phyloP scores from a whole-genome alignment of 177 flowering plant genomes.

The Vitis hybrid region DNA sequence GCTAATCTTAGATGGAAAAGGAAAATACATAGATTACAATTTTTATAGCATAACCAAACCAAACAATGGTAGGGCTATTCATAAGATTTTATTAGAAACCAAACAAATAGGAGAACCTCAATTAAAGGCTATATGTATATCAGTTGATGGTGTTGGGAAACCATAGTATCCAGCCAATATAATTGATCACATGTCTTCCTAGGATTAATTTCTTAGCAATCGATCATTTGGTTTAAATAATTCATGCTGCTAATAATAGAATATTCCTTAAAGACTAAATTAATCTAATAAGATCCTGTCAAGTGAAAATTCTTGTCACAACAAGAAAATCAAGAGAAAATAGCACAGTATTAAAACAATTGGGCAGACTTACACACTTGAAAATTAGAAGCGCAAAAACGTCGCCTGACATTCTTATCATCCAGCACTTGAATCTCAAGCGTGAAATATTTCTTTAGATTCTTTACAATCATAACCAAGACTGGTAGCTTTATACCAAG shows the following conservation, averaged over 20 bases:
- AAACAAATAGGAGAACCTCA: too few relatives aligned
- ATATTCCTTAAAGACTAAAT: not conserved
- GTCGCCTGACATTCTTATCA: conserved; percentile 97
- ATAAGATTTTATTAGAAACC: too few relatives aligned
- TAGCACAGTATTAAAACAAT: conserved; percentile 7
- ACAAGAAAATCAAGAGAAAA: not conserved
- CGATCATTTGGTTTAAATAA: not conserved
- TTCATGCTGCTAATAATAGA: not conserved
- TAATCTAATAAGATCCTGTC: not conserved
- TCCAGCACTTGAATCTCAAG: conserved; percentile 98
- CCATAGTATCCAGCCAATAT: not conserved
- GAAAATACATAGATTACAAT: not conserved
- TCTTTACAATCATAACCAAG: conserved; percentile 89
- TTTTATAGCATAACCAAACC: not conserved
- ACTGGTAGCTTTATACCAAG: conserved; percentile 97
- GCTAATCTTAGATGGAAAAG: too few relatives aligned
- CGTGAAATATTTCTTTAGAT: conserved; percentile 89
- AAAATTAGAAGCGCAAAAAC: conserved; percentile 97
- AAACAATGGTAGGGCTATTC: not conserved
- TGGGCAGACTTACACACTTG: conserved; percentile 95
- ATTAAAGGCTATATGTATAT: not conserved
- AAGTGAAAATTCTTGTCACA: not conserved
- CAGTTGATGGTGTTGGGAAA: not conserved
- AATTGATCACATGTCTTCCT: not conserved
- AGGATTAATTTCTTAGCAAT: not conserved